phyloP scores from a whole-genome alignment of 1,139 yeast species.

The Williopsis jadinii region DNA sequence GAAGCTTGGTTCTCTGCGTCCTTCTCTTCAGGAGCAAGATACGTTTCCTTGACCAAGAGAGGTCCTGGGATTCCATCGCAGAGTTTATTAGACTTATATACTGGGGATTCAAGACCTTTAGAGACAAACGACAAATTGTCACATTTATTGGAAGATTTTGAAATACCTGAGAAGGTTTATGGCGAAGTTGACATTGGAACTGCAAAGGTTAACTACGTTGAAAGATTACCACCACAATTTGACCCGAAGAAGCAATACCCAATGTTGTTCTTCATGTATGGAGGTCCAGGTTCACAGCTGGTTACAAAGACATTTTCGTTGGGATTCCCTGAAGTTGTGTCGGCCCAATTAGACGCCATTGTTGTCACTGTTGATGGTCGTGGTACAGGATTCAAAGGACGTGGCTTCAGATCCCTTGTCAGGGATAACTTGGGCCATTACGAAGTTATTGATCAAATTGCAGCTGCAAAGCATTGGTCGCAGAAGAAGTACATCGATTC shows the following conservation, averaged over 20 bases:
- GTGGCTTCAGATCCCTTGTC: slow-evolving; percentile 53
- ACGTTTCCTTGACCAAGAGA: slow-evolving; percentile 46
- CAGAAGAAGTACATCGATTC: slow-evolving; percentile 48
- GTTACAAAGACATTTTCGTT: slow-evolving; percentile 48
- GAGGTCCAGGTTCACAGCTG: slow-evolving; percentile 78
- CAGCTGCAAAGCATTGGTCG: slow-evolving; percentile 58
- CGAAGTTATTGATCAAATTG: slow-evolving; percentile 66
- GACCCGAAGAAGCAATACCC: slow-evolving; percentile 50
- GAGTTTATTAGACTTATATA: slow-evolving; percentile 46
- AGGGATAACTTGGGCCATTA: slow-evolving; percentile 59
- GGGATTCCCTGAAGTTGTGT: slow-evolving; percentile 56
- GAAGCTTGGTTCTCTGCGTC: slow-evolving; percentile 68
- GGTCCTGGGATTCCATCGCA: slow-evolving; percentile 71
- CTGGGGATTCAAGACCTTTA: slow-evolving; percentile 26
- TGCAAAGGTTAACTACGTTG: slow-evolving; percentile 47
- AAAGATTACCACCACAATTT: slow-evolving; percentile 59
- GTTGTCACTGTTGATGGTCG: slow-evolving; percentile 81
- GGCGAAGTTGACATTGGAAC: slow-evolving; percentile 42
- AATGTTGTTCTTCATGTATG: slow-evolving; percentile 64
- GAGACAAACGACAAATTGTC: slow-evolving; percentile 43
- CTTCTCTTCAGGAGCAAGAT: slow-evolving; percentile 63
- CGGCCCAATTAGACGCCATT: slow-evolving; percentile 61
- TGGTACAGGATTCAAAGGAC: slow-evolving; percentile 70
- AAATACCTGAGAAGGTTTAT: slow-evolving; percentile 40
- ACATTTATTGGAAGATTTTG: slow-evolving; percentile 34